These are phyloP conservation scores for Fusarium praegraminearum DNA, from an alignment of 2,329 filamentous ascomycete genomes.

Conservation along the genomic window DNA sequence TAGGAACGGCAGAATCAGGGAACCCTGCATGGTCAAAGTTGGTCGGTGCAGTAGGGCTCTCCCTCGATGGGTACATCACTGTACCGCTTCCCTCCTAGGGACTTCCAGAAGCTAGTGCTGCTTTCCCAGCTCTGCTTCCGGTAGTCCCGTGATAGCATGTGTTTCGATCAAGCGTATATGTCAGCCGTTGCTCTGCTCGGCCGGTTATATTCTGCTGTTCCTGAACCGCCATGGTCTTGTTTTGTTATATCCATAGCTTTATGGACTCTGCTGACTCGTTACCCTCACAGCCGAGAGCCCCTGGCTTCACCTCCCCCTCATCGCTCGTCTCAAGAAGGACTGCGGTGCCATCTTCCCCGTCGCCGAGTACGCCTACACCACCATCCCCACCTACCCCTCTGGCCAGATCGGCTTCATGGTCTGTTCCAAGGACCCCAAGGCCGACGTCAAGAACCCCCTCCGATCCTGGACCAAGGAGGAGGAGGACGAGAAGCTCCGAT, in stretches of 20 bases:
- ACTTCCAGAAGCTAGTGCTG: slow-evolving; percentile 56
- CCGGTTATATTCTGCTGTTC: slow-evolving; percentile 36
- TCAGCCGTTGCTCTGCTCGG: slow-evolving; percentile 22
- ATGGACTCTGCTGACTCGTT: slow-evolving; percentile 36
- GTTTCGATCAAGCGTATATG: slow-evolving; percentile 29
- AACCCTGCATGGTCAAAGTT: slow-evolving; percentile 39
- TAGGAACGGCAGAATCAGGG: slow-evolving; percentile 51
- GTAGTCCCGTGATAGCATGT: slow-evolving; percentile 54
- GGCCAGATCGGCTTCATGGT: slow-evolving; percentile 99
- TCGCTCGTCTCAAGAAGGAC: slow-evolving; percentile 94
- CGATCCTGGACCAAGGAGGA: slow-evolving; percentile 86
- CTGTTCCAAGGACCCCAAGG: slow-evolving; percentile 91
- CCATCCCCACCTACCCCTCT: slow-evolving; percentile 98
- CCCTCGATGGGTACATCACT: slow-evolving; percentile 45
- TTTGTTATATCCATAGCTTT: slow-evolving; percentile 18
- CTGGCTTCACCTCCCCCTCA: slow-evolving; percentile 96
- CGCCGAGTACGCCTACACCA: slow-evolving; percentile 98
- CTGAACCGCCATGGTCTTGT: slow-evolving; percentile 36
- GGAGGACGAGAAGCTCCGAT: slow-evolving; percentile 91
- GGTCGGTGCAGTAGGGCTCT: slow-evolving; percentile 28
- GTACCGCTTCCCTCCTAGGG: slow-evolving; percentile 50
- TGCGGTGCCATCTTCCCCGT: slow-evolving; percentile 98
- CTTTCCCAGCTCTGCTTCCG: slow-evolving; percentile 54
- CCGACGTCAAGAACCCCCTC: slow-evolving; percentile 86
- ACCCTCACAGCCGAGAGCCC: slow-evolving; percentile 87